Percentiles rank a stretch among this genome's conserved stretches.
Evolutionary conservation across 768 basidiomycete genomes (phyloP).

Genomic region (Galerina marginata): DNA sequence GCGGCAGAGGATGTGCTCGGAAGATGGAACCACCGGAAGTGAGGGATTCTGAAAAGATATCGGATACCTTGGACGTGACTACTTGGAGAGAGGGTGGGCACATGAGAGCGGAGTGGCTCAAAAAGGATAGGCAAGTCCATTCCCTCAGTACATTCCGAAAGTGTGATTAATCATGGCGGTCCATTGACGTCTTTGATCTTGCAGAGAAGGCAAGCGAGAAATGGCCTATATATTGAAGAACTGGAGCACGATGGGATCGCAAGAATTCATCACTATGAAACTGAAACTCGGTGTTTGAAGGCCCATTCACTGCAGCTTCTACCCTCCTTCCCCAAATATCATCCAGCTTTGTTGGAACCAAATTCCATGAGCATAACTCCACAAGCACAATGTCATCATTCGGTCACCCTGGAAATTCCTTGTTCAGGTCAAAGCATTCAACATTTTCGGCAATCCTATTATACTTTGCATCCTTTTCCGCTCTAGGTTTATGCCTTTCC

Average conservation of each 20-base stretch:
- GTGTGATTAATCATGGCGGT: slow-evolving; percentile 10
- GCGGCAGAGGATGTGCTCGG: slow-evolving; percentile 39
- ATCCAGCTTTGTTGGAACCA: slow-evolving; percentile 5
- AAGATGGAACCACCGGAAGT: slow-evolving; percentile 46
- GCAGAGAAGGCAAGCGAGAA: slow-evolving; percentile 60
- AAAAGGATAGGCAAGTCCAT: slow-evolving; percentile 54
- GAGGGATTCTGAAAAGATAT: slow-evolving; percentile 30
- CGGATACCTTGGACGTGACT: slow-evolving; percentile 40
- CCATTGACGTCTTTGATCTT: slow-evolving; percentile 19
- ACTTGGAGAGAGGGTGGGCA: slow-evolving; percentile 60
- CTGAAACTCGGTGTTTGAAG: slow-evolving; percentile 57
- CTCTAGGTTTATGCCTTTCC: background rate
- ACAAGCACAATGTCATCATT: too few relatives aligned
- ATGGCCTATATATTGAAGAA: slow-evolving; percentile 52
- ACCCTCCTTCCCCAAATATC: background rate
- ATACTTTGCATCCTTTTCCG: background rate
- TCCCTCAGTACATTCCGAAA: slow-evolving; percentile 9
- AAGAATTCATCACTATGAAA: slow-evolving; percentile 62
- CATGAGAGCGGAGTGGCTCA: slow-evolving; percentile 60
- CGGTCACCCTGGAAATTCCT: too few relatives aligned
- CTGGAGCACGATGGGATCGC: slow-evolving; percentile 55
- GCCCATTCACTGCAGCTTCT: slow-evolving; percentile 13
- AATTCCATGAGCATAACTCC: background rate
- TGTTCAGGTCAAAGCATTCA: too few relatives aligned
- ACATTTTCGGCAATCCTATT: too few relatives aligned